Base-by-base conservation (phyloP, 1,139 yeast species). In the Hyphopichia wangnamkhiaoensis region DNA sequence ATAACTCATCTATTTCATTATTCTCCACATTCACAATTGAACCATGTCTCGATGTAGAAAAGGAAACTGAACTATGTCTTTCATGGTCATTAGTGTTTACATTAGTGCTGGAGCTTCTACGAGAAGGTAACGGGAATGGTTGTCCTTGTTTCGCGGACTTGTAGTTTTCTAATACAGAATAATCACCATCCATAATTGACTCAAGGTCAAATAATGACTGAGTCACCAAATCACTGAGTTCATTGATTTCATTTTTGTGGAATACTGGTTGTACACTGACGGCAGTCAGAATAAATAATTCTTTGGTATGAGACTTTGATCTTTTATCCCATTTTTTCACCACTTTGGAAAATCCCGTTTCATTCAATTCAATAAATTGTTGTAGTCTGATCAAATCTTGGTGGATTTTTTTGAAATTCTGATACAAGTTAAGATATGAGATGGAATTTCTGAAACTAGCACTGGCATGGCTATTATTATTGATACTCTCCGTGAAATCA, bases 271-370 rank as follows among this genome's bases (percentile, higher is more conserved):
- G 98, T 2, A 93, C 96, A 47, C 89, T 89, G 9, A 93, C 96
- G 0, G 97, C 97, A 1, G 97, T 83, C 37, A 89, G 83, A 33
- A 93, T 74, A 58, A 91, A 93, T 38, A 93, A 72, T 59, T 93
- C 98, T 58, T 90, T 90, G 8, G 97, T 91, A 51, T 89, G 95
- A 2, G 96, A 87, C 53, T 91, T 90, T 15, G 97, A 89, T 45
- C 98, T 74, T 63, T 93, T 93, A 62, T 93, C 98, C 98, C 98
- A 93, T 66, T 93, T 93, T 59, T 93, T 93, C 52, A 93, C 78
- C 25, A 89, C 98, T 63, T 93, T 93, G 23, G 94, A 83, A 62
- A 93, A 93, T 14, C 98, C 98, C 0, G 96, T 89, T 54, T 93
- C 96, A 58, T 93, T 93, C 44, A 93, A 71, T 59, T 91, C 96